A percentile compares a stretch with the other conserved stretches of the same genome.
phyloP scores from a whole-genome alignment of 2,329 filamentous ascomycete species.

The Colletotrichum cuscutae region DNA sequence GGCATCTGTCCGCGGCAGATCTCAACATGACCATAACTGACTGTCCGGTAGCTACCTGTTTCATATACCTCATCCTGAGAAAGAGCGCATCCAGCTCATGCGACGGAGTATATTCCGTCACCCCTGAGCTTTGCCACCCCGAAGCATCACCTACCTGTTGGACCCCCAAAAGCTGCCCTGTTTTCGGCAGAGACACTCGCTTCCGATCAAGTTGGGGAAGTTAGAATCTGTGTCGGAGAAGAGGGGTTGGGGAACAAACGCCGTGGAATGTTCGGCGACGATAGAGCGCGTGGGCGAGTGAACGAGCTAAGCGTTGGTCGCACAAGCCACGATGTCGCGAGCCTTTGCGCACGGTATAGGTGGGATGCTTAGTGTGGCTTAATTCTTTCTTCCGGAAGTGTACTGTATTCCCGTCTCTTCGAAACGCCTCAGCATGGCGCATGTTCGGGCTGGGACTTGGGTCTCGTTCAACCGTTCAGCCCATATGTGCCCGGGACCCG shows the following conservation, averaged over 20 bases:
- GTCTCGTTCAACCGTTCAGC: background rate
- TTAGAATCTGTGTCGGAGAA: background rate
- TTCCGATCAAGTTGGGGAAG: background rate
- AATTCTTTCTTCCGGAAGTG: background rate
- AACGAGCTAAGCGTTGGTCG: background rate
- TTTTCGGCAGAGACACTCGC: background rate
- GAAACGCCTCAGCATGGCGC: background rate
- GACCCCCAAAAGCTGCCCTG: background rate
- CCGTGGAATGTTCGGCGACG: background rate
- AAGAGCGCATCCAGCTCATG: background rate
- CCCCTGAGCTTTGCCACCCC: background rate
- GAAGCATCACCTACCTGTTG: background rate
- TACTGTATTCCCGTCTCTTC: background rate
- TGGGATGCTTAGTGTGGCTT: background rate
- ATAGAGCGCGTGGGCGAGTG: background rate
- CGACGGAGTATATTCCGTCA: constrained; percentile 22
- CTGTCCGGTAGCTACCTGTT: background rate
- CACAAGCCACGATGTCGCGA: background rate
- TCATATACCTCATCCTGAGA: no score
- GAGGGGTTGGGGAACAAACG: no score
- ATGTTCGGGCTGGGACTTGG: background rate
- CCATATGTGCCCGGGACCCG: background rate
- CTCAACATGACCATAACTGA: background rate
- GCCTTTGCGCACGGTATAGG: no score
- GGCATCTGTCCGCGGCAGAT: background rate